phyloP scores from a whole-genome alignment of 2,329 filamentous ascomycete genomes.

The Alternaria panax region DNA sequence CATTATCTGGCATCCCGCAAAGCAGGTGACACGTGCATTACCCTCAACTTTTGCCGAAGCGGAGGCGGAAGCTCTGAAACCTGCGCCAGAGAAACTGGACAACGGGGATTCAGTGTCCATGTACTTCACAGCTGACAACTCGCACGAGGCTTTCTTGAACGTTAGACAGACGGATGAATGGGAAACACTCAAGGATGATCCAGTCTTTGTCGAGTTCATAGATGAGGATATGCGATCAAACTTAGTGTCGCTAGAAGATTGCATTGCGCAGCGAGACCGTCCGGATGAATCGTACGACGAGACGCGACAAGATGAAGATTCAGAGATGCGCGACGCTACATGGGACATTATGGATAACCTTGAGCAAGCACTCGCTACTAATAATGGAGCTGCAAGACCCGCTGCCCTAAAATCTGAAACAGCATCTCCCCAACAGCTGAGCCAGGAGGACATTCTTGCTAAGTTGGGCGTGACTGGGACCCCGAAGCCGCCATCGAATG shows the following conservation, averaged over 20 bases:
- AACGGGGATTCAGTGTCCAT: slow-evolving; percentile 59
- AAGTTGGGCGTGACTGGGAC: slow-evolving; percentile 48
- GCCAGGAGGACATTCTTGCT: slow-evolving; percentile 49
- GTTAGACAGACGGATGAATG: slow-evolving; percentile 60
- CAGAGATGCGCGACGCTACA: slow-evolving; percentile 45
- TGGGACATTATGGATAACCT: slow-evolving; percentile 52
- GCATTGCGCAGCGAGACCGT: slow-evolving; percentile 51
- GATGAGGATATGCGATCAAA: slow-evolving; percentile 47
- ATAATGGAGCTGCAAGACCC: slow-evolving; percentile 20
- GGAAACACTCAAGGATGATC: slow-evolving; percentile 58
- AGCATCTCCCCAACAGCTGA: slow-evolving; percentile 21
- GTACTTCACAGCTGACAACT: slow-evolving; percentile 56
- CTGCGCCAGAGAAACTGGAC: slow-evolving; percentile 44
- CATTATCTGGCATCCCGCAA: slow-evolving; percentile 56
- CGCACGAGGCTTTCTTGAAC: slow-evolving; percentile 55
- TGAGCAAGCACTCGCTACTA: slow-evolving; percentile 47
- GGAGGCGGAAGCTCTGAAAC: slow-evolving; percentile 53
- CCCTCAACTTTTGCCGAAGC: slow-evolving; percentile 55
- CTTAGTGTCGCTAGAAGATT: slow-evolving; percentile 54
- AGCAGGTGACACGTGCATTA: slow-evolving; percentile 53
- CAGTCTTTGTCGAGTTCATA: slow-evolving; percentile 58
- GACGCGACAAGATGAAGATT: slow-evolving; percentile 34
- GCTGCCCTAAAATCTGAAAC: background rate
- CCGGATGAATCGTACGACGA: slow-evolving; percentile 40
- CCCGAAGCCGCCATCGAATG: slow-evolving; percentile 44